Evolutionary conservation across 2,329 filamentous ascomycete genomes (phyloP), one percentile per base, ranked within the genome.

Genomic region (Furcasterigmium furcatum): DNA sequence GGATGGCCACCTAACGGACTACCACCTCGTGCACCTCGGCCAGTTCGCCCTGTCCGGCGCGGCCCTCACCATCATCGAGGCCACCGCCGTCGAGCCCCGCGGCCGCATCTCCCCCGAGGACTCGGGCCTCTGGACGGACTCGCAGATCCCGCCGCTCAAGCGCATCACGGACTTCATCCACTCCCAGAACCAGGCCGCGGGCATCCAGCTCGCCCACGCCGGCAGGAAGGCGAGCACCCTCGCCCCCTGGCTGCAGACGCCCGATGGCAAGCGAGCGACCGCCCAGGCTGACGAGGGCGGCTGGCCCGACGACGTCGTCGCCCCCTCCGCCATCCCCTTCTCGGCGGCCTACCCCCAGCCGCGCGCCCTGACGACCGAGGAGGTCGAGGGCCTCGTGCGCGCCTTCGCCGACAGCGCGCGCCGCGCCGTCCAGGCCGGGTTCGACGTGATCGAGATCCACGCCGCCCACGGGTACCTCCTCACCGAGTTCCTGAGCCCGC

Each of bases 41-140:
- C 84, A 88, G 49, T 91, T 91, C 55, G 78, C 88, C 19, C 74
- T 85, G 47, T 82, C 86, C 46, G 91, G 91, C 12, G 84, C 87
- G 0, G 87, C 81, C 2, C 71, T 95, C 16, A 71, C 85, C 41
- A 80, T 91, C 48, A 74, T 91, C 46, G 91, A 96, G 69, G 89
- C 91, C 21, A 91, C 88, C 1, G 74, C 83, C 25, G 87, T 95
- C 1, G 73, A 80, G 9, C 68, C 88, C 6, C 82, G 91, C 54
- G 91, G 91, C 22, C 80, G 91, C 45, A 95, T 95, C 70, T 87
- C 87, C 1, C 89, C 90, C 2, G 76, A 91, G 62, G 88, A 92
- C 61, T 68, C 72, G 12, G 90, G 91, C 1, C 68, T 96, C 8
- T 96, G 91, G 91, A 76, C 86, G 51, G 91, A 96, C 63, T 82